Evolutionary conservation across 306 rosid species (phyloP), one percentile per base, ranked within the genome.

Genomic region (Hippophae rhamnoides): DNA sequence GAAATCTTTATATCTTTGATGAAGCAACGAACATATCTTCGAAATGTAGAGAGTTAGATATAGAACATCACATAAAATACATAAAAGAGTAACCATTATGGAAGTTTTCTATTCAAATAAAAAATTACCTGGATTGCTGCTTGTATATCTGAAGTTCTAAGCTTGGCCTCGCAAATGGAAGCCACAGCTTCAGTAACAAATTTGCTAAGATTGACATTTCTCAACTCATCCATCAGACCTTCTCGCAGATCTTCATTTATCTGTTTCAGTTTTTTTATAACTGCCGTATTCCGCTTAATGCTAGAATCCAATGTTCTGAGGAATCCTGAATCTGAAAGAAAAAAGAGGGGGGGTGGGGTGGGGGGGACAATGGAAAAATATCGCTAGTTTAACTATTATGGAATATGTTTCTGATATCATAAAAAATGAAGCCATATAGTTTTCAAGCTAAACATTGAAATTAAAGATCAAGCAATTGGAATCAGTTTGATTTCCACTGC

Each of bases 121-220:
- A 61, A 62, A 70, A 23, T 9, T 73, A 93, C 99, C 88, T 93
- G 99, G 54, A 88, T 95, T 43, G 95, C 97, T 59, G 99, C 97
- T 66, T 88, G 93, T 66, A 93, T 82, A 70, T 93, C 99, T 56
- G 95, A 88, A 40, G 81, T 75, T 82, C 94, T 82, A 72, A 93
- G 95, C 55, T 82, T 93, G 57, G 99, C 99, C 43, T 93, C 99
- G 68, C 97, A 88, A 57, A 93, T 88, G 54, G 99, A 85, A 50
- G 94, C 66, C 61, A 93, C 97, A 44, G 99, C 99, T 82, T 93
- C 99, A 65, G 95, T 93, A 54, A 88, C 99, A 84, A 93, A 93
- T 84, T 93, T 93, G 79, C 95, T 93, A 50, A 93, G 79, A 75
- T 93, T 93, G 77, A 93, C 95, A 86, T 70, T 69, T 66, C 80